Evolutionary conservation across 257 asterid species (phyloP).

Genomic region (Fraxinus quadrangulata): DNA sequence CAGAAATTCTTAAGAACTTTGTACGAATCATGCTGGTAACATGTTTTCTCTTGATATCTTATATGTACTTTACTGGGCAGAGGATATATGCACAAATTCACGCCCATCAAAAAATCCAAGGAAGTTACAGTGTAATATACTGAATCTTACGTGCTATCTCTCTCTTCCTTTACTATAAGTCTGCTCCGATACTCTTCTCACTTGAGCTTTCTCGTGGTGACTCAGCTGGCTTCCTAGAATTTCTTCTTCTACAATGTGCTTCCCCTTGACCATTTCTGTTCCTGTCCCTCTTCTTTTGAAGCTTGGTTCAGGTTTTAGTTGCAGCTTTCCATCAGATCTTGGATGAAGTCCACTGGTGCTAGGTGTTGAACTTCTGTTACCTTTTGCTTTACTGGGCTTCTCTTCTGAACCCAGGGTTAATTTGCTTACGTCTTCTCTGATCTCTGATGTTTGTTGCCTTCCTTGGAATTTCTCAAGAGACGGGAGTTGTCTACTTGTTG

Average conservation of each 20-base stretch:
- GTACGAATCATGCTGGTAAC: constrained; percentile 20
- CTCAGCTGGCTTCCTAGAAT: constrained; percentile 28
- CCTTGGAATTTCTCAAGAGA: constrained; percentile 26
- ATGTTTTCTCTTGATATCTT: constrained; percentile 5
- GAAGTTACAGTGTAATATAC: background rate
- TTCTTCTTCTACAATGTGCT: constrained; percentile 27
- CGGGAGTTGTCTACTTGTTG: constrained; percentile 20
- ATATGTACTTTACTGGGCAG: constrained; percentile 24
- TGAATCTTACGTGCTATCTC: constrained; percentile 25
- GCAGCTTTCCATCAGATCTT: constrained; percentile 31
- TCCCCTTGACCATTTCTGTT: constrained; percentile 27
- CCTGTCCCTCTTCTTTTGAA: constrained; percentile 27
- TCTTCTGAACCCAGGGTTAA: constrained; percentile 24
- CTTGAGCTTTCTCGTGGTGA: constrained; percentile 29
- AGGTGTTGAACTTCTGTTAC: constrained; percentile 23
- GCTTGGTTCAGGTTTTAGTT: constrained; percentile 33
- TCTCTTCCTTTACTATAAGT: constrained; percentile 27
- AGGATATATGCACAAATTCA: constrained; percentile 19
- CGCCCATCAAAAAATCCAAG: background rate
- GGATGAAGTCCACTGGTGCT: constrained; percentile 30
- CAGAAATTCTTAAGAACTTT: constrained; percentile 28
- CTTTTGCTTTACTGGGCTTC: constrained; percentile 30
- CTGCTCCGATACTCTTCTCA: constrained; percentile 32
- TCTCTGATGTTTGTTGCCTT: constrained; percentile 26
- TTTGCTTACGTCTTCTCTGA: constrained; percentile 35